phyloP scores from a whole-genome alignment of 768 basidiomycete species.

The Suillus spraguei region DNA sequence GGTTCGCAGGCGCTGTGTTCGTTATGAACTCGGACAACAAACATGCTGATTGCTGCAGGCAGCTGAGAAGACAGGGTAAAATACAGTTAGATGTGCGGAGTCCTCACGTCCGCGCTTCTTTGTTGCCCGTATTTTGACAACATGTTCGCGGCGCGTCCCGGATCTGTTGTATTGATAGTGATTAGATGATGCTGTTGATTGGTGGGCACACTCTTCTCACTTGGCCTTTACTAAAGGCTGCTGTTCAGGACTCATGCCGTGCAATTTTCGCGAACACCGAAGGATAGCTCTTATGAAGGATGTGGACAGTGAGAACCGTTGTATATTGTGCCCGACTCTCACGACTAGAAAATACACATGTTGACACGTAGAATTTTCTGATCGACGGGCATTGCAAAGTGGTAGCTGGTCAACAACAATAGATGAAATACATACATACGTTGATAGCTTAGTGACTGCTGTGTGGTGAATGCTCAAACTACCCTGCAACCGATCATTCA shows the following conservation, averaged over 20 bases:
- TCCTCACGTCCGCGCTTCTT: background rate
- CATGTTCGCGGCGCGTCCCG: background rate
- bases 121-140: background rate
- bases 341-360: background rate
- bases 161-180: background rate
- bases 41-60: background rate
- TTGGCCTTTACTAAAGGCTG: background rate
- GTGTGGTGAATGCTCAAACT: background rate
- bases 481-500: background rate
- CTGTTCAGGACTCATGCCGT: background rate
- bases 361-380: background rate
- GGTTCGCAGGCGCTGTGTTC: background rate
- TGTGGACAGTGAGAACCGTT: background rate
- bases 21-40: background rate
- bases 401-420: background rate
- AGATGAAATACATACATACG: background rate
- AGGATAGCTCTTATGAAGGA: background rate
- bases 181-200: background rate
- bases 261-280: background rate
- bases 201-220: constrained; percentile 3
- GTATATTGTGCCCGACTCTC: background rate
- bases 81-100: background rate
- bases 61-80: background rate
- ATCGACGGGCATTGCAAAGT: background rate
- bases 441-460: background rate